Base-by-base conservation (phyloP, 2,329 filamentous ascomycete genomes). In the Exophiala spinifera region DNA sequence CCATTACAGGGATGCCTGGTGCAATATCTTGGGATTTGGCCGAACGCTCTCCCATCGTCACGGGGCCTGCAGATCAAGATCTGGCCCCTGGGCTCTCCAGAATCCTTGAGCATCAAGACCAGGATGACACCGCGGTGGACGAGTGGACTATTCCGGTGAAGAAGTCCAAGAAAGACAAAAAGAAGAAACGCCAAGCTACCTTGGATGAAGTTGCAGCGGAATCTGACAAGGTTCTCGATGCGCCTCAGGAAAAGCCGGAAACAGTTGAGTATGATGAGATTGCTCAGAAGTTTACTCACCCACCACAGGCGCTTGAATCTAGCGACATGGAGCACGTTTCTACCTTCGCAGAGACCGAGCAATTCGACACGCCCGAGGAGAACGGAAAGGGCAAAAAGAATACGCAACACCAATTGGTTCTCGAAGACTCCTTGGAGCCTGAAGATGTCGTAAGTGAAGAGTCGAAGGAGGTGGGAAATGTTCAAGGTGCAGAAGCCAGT, bases 81-180 rank as follows among this genome's bases (percentile, higher is more conserved):
- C 15, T 17, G 10, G n/a, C 36, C 36, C 5, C 36, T 15, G 36
- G 8, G 8, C 3, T 3, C 11, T 15, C 36, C 3, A n/a, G 11
- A 10, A 7, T 31, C 1, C 28, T 11, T 31, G 28, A 3, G 8
- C 7, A 10, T 10, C 28, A 39, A 10, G 36, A 39, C 17, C 36
- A 39, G 11, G 11, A 3, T 10, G 37, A 14, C 11, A 25, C 20
- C 3, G 20, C 40, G 8, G 45, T 17, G 21, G 42, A 49, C 11
- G 51, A 58, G 56, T 54, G 51, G 53, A 62, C 61, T 37, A 55
- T 57, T 19, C 52, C 57, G 4, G 61, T 60, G 21, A 69, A 69
- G 54, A 73, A 72, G 56, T 65, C 67, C 8, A 59, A 59, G 33
- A 66, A 64, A 49, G 55, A 56, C 28, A 61, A 53, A 34, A 54